phyloP scores from a whole-genome alignment of 2,329 filamentous ascomycete species.

The Hortaea werneckii region DNA sequence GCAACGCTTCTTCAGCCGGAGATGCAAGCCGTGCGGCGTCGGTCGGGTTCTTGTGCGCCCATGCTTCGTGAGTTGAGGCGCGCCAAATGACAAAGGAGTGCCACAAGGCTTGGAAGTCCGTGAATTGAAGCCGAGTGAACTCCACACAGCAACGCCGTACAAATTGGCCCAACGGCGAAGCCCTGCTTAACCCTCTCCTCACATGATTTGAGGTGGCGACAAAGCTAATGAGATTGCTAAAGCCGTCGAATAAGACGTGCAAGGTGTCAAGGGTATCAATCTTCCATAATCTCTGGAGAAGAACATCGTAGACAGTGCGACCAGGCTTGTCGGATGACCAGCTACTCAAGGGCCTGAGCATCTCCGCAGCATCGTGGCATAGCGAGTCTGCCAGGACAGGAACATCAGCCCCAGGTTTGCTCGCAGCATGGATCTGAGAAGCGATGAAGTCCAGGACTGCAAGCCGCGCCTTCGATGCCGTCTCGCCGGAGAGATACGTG shows the following conservation, averaged over 20 bases:
- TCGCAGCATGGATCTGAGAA: constrained; percentile 43
- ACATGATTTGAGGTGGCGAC: background rate
- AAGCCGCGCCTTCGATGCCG: constrained; percentile 35
- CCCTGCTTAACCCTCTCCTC: constrained; percentile 43
- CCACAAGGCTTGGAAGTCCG: constrained; percentile 72
- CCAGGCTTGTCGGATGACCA: constrained; percentile 49
- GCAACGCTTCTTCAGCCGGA: background rate
- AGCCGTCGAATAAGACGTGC: constrained; percentile 53
- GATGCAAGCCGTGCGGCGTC: constrained; percentile 14
- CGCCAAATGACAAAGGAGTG: constrained; percentile 71
- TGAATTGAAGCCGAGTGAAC: constrained; percentile 69
- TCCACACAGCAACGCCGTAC: constrained; percentile 68
- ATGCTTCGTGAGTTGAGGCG: constrained; percentile 57
- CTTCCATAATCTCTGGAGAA: constrained; percentile 71
- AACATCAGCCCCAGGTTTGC: constrained; percentile 3
- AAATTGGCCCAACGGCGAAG: constrained; percentile 73
- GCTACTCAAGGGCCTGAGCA: constrained; percentile 10
- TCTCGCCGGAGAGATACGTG: constrained; percentile 48
- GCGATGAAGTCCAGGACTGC: constrained; percentile 71
- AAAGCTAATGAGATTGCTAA: constrained; percentile 28
- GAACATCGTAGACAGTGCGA: constrained; percentile 75
- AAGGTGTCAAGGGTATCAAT: constrained; percentile 73
- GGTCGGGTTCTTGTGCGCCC: constrained; percentile 44
- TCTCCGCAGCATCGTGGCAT: constrained; percentile 29
- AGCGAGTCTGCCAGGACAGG: constrained; percentile 3